Conservation (phyloP, 2,329 filamentous ascomycete genomes). For the Proliferodiscus dingleyae region DNA sequence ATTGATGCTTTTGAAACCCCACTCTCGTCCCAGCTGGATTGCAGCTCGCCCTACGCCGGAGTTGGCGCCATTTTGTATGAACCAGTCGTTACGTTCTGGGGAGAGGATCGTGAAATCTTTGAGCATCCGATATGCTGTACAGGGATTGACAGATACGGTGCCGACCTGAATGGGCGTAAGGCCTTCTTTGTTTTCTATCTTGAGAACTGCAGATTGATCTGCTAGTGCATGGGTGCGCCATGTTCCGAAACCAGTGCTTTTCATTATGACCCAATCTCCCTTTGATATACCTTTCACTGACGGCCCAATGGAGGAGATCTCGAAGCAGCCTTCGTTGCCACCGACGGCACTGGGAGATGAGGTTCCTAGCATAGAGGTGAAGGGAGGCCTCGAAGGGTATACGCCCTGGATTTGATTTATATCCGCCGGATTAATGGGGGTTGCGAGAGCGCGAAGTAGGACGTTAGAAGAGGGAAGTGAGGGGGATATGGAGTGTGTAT, state of each 20-base stretch:
- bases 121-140: slow-evolving; percentile 91
- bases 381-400: slow-evolving; percentile 80
- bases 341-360: slow-evolving; percentile 69
- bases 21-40: slow-evolving; percentile 79
- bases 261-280: slow-evolving; percentile 94
- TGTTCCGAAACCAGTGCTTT: slow-evolving; percentile 77
- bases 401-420: slow-evolving; percentile 98
- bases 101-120: slow-evolving; percentile 60
- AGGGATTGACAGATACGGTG: slow-evolving; percentile 88
- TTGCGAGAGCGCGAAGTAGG: slow-evolving; percentile 81
- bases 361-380: slow-evolving; percentile 73
- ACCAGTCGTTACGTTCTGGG: slow-evolving; percentile 75
- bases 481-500: slow-evolving; percentile 73
- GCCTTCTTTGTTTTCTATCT: slow-evolving; percentile 64
- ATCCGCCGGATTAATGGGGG: slow-evolving; percentile 94
- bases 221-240: slow-evolving; percentile 88
- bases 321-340: slow-evolving; percentile 91
- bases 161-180: slow-evolving; percentile 74
- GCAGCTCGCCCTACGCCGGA: slow-evolving; percentile 86
- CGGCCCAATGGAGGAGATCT: slow-evolving; percentile 69
- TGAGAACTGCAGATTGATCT: slow-evolving; percentile 56
- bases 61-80: slow-evolving; percentile 96
- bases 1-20: slow-evolving; percentile 90
- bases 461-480: slow-evolving; percentile 61
- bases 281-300: slow-evolving; percentile 47